These are phyloP conservation scores for Ascochyta koolunga DNA, from an alignment of 2,329 filamentous ascomycete genomes.

Conservation along the genomic window DNA sequence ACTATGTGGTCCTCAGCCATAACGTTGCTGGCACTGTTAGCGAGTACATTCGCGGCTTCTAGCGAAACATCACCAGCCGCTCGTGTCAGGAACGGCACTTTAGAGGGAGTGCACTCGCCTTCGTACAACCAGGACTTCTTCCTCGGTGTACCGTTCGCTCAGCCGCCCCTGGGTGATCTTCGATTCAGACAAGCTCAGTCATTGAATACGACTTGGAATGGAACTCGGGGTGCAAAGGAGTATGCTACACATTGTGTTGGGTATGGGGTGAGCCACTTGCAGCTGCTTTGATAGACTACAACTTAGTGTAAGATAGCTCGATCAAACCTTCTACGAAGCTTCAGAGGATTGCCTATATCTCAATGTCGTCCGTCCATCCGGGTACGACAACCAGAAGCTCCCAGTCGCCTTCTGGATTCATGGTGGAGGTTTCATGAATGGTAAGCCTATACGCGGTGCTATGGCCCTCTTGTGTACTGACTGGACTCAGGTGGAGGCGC, in stretches of 20 bases:
- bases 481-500: slow-evolving; percentile 21
- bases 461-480: slow-evolving; percentile 9
- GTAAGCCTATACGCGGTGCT: neutral
- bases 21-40: slow-evolving; percentile 1
- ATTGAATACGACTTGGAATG: slow-evolving; percentile 30
- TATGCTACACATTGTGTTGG: slow-evolving; percentile 29
- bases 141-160: slow-evolving; percentile 23
- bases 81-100: slow-evolving; percentile 49
- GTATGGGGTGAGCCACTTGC: slow-evolving; percentile 9
- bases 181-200: slow-evolving; percentile 23
- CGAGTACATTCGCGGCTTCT: neutral
- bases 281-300: neutral
- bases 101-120: slow-evolving; percentile 42
- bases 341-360: slow-evolving; percentile 50
- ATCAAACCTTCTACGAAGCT: slow-evolving; percentile 20
- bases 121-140: slow-evolving; percentile 50
- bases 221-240: slow-evolving; percentile 44
- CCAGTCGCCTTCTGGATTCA: slow-evolving; percentile 23
- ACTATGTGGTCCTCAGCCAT: slow-evolving; percentile 7
- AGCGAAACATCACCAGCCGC: slow-evolving; percentile 31
- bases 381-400: slow-evolving; percentile 11
- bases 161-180: slow-evolving; percentile 39
- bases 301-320: slow-evolving; percentile 11
- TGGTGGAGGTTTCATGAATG: slow-evolving; percentile 45
- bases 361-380: slow-evolving; percentile 41